A percentile compares a stretch with the other conserved stretches of the same genome.
phyloP scores from a whole-genome alignment of 73 alveolate species.

The Tetrahymena malaccensis region DNA sequence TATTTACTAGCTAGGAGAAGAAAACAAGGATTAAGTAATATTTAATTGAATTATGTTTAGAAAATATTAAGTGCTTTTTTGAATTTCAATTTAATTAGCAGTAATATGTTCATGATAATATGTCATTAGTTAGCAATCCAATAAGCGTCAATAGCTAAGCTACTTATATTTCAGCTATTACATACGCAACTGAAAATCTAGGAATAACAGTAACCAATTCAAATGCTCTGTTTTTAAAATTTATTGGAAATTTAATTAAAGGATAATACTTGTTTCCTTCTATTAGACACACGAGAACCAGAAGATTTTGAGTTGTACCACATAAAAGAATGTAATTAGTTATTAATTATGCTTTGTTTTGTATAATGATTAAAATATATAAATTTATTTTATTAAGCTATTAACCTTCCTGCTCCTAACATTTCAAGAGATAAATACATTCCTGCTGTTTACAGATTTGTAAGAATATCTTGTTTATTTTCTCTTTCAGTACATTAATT shows the following conservation, averaged over 20 bases:
- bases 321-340: constrained; percentile 48
- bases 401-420: constrained; percentile 71
- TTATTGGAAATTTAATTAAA: neutral
- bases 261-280: constrained; percentile 59
- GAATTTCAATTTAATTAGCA: neutral
- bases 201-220: constrained; percentile 46
- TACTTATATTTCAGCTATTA: constrained; percentile 59
- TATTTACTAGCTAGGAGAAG: constrained; percentile 40
- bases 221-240: neutral
- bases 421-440: constrained; percentile 70
- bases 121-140: constrained; percentile 22
- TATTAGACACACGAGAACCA: constrained; percentile 78
- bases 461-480: neutral
- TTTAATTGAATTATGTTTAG: neutral
- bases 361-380: neutral
- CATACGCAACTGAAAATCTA: constrained; percentile 70
- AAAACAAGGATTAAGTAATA: constrained; percentile 15
- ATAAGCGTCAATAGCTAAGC: constrained; percentile 43
- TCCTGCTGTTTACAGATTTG: constrained; percentile 68
- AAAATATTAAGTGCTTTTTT: constrained; percentile 20
- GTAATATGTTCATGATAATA: constrained; percentile 7
- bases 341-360: neutral
- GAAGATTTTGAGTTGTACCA: constrained; percentile 64
- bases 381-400: neutral
- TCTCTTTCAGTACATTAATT: neutral